Base-by-base conservation (phyloP, 2,329 filamentous ascomycete species). In the Lasiodiplodia citricola region DNA sequence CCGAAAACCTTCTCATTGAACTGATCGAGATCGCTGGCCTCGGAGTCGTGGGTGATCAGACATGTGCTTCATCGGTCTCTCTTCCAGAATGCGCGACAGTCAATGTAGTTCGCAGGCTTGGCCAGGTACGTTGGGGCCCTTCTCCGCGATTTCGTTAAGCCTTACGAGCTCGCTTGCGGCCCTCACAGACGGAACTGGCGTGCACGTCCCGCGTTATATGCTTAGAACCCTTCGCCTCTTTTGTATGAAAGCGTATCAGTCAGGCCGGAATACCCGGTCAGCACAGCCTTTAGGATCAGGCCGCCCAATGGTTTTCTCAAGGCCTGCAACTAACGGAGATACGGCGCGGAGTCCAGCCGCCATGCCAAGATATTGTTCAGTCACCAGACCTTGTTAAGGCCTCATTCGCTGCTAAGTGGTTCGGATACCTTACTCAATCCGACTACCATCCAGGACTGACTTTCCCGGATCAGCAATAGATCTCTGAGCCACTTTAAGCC, bases 401-500 rank as follows among this genome's bases (percentile, higher is more conserved):
- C 25, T 50, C 58, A 8, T 41, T 37, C 14, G 47, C 18, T 35
- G 14, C 51, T 16, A 4, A 14, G 4, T 31, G 23, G 16, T 52
- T 28, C 60, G 60, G 60, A 64, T 47, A 13, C 16, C 44, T 11
- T 64, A 47, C 60, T 52, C 31, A 38, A 64, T 64, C 18, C 38
- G 28, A 23, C 58, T 21, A 16, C 13, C 16, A 35, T 28, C 60
- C 60, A 64, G 60, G 60, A 64, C 3, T 14, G 6, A 25, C 28
- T 52, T 38, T 25, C 60, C 47, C 21, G 16, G 37, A 52, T 18
- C 31, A 64, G 60, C 23, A 64, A 11, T 28, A 16, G 38, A 13
- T 28, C 16, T 25, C 4, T 25, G 25, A 25, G 25, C 25, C 25
- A 25, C 44, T 52, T 38, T 38, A n/a, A 52, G 60, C 60, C 60